phyloP scores from a whole-genome alignment of 1,284 basidiomycete genomes.

The Waitea zeae region DNA sequence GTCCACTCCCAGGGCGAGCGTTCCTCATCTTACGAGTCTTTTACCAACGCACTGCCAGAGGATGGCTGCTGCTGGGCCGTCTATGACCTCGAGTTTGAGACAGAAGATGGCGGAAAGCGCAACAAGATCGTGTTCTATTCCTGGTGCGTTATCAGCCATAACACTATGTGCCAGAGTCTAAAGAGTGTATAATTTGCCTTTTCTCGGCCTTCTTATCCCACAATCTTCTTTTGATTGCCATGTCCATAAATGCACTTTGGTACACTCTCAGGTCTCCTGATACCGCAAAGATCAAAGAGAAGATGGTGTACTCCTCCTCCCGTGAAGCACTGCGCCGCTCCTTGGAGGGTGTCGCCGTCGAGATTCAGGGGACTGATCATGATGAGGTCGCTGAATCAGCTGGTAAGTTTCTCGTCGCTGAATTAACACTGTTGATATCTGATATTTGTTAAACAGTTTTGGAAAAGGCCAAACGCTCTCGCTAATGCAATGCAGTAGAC shows the following conservation, averaged over 20 bases:
- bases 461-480: too few relatives aligned
- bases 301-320: slow-evolving; percentile 94
- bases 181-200: too few relatives aligned
- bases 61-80: slow-evolving; percentile 77
- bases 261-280: slow-evolving; percentile 74
- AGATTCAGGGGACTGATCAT: slow-evolving; percentile 81
- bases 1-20: slow-evolving; percentile 47
- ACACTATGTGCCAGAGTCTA: background rate
- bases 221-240: too few relatives aligned
- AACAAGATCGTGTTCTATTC: slow-evolving; percentile 84
- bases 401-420: slow-evolving; percentile 36
- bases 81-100: slow-evolving; percentile 84
- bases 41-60: slow-evolving; percentile 63
- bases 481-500: too few relatives aligned
- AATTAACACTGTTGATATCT: too few relatives aligned
- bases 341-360: slow-evolving; percentile 55
- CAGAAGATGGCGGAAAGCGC: slow-evolving; percentile 65
- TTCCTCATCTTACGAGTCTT: slow-evolving; percentile 50
- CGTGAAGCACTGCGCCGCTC: slow-evolving; percentile 69
- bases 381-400: slow-evolving; percentile 64
- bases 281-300: slow-evolving; percentile 71
- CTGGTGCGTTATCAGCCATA: slow-evolving; percentile 37
- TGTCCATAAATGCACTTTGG: background rate
- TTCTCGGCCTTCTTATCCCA: too few relatives aligned
- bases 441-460: too few relatives aligned